These are phyloP conservation scores for Talaromyces stipitatus DNA, from an alignment of 495 filamentous ascomycete species.

Conservation along the genomic window DNA sequence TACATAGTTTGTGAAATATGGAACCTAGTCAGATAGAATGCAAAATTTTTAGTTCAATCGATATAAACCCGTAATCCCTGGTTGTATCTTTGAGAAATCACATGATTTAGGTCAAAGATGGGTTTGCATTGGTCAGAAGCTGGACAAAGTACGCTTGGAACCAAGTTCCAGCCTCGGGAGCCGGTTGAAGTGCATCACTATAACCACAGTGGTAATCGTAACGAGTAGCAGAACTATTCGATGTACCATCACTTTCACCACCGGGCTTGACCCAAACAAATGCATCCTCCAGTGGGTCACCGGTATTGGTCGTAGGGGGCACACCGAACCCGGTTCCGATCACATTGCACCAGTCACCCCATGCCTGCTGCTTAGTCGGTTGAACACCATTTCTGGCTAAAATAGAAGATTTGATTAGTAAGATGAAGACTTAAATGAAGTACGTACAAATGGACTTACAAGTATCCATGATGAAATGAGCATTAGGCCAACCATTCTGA, in stretches of 20 bases:
- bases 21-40: too few species aligned
- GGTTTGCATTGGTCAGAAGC: conserved; percentile 61
- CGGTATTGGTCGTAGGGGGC: conserved; percentile 57
- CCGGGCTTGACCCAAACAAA: conserved; percentile 85
- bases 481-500: conserved; percentile 51
- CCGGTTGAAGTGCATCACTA: conserved; percentile 50
- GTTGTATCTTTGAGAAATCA: too few species aligned
- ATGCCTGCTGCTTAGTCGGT: conserved; percentile 51
- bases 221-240: conserved; percentile 48
- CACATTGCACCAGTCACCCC: conserved; percentile 86
- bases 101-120: conserved; percentile 20
- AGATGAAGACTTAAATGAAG: background rate
- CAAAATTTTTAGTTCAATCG: too few species aligned
- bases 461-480: conserved; percentile 66
- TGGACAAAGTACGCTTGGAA: conserved; percentile 74
- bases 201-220: conserved; percentile 70
- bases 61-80: too few species aligned
- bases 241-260: conserved; percentile 74
- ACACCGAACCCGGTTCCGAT: conserved; percentile 67
- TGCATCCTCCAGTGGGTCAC: conserved; percentile 55
- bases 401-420: background rate
- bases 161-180: conserved; percentile 75
- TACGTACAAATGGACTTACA: conserved; percentile 24
- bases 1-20: too few species aligned
- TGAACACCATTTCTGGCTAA: conserved; percentile 58